A percentile compares a stretch with the other conserved stretches of the same genome.
Evolutionary conservation across 2,329 filamentous ascomycete species (phyloP).

Genomic region (Phoma sp.): DNA sequence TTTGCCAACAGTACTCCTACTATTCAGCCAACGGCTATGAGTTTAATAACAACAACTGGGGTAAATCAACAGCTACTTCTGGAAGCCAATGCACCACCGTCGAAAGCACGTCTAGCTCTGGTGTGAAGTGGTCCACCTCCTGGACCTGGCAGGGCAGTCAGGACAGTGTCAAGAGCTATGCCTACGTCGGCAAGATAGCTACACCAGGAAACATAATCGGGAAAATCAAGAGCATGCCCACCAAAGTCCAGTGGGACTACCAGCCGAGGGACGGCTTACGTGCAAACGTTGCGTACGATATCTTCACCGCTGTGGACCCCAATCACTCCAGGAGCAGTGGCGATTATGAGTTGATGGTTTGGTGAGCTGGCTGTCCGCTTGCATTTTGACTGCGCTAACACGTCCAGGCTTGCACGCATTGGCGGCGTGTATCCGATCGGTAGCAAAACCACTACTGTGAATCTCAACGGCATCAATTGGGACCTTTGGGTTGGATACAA

Average conservation of each 20-base stretch:
- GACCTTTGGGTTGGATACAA: constrained; percentile 66
- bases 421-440: constrained; percentile 29
- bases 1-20: constrained; percentile 31
- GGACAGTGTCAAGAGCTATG: constrained; percentile 37
- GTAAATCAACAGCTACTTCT: constrained; percentile 23
- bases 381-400: neutral
- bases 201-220: constrained; percentile 22
- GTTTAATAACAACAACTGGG: constrained; percentile 35
- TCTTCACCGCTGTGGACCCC: constrained; percentile 31
- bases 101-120: constrained; percentile 21
- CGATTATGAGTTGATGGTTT: constrained; percentile 38
- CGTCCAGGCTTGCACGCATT: constrained; percentile 23
- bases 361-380: constrained; percentile 15
- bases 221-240: constrained; percentile 30
- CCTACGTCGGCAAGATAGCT: constrained; percentile 29
- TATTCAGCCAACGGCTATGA: constrained; percentile 31
- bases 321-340: constrained; percentile 34
- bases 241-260: constrained; percentile 31
- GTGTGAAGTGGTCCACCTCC: constrained; percentile 25
- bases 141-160: constrained; percentile 31
- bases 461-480: constrained; percentile 61
- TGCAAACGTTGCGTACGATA: constrained; percentile 36
- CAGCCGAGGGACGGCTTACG: constrained; percentile 22
- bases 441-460: constrained; percentile 34
- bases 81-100: constrained; percentile 32